phyloP scores from a whole-genome alignment of 2,329 filamentous ascomycete genomes.

The Trichophyton rubrum region DNA sequence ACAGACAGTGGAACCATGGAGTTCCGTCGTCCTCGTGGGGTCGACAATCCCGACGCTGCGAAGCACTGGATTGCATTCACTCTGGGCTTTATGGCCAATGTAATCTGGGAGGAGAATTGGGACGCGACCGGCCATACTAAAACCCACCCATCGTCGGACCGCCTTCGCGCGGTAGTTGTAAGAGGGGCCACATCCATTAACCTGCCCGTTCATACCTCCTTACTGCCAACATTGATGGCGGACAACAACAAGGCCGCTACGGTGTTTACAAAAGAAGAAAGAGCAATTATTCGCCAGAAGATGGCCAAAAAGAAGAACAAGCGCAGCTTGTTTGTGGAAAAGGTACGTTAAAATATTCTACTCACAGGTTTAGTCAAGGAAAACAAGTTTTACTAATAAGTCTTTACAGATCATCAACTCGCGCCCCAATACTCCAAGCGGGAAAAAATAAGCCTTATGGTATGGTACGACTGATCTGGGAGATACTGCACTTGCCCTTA shows the following conservation, averaged over 20 bases:
- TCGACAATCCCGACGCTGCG: background rate
- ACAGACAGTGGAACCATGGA: background rate
- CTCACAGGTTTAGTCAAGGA: background rate
- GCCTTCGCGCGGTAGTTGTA: background rate
- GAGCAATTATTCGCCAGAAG: background rate
- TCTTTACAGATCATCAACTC: background rate
- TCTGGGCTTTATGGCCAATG: background rate
- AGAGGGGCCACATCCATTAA: background rate
- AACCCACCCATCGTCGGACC: background rate
- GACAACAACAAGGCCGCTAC: background rate
- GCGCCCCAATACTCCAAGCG: background rate
- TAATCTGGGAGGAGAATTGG: background rate
- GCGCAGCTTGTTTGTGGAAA: background rate
- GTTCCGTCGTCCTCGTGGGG: background rate
- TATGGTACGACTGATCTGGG: too few relatives aligned
- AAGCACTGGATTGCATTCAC: background rate
- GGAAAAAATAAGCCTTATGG: background rate
- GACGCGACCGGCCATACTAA: background rate
- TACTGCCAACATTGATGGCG: background rate
- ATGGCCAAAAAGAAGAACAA: background rate
- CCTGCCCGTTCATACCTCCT: background rate
- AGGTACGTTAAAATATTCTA: background rate
- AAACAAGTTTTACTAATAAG: background rate
- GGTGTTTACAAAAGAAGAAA: background rate
- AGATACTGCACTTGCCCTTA: too few relatives aligned